These are phyloP conservation scores for Diospyros lotus DNA, from an alignment of 148 eudicot genomes.

Conservation along the genomic window DNA sequence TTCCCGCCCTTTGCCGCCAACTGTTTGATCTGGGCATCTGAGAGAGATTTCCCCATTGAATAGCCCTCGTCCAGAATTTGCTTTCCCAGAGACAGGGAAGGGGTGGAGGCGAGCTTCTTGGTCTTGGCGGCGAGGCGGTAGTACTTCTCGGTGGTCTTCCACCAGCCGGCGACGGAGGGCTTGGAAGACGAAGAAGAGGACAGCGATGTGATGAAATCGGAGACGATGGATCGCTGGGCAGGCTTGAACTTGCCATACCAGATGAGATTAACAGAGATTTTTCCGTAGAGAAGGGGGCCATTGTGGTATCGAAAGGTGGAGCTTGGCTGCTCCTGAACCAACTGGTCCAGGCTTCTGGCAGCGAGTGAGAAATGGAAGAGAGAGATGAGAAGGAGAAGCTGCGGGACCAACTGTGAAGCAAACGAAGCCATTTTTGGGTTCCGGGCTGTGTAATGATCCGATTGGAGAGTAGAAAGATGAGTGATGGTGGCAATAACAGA, in stretches of 20 bases:
- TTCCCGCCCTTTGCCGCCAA: background rate
- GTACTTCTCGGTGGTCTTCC: constrained; percentile 23
- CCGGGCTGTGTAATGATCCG: no score
- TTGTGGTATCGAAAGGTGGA: constrained; percentile 29
- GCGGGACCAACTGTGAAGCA: no score
- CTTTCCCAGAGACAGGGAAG: background rate
- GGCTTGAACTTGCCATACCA: constrained; percentile 23
- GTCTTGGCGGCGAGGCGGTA: background rate
- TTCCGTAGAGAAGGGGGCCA: constrained; percentile 22
- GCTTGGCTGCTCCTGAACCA: no score
- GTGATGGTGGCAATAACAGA: no score
- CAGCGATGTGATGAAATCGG: constrained; percentile 13
- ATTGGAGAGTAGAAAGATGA: no score
- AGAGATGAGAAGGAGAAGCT: background rate
- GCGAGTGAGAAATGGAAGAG: background rate
- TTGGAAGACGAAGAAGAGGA: constrained; percentile 3
- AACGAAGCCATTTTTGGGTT: no score
- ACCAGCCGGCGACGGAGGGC: constrained; percentile 24
- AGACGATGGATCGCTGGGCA: constrained; percentile 15
- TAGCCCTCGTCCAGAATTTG: background rate
- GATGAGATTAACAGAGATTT: constrained; percentile 16
- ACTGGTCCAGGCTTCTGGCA: no score
- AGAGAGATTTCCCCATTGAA: background rate
- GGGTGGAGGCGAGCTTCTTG: background rate
- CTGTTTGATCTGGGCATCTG: background rate